Conservation (phyloP, 768 basidiomycete genomes). For the Russula compacta region DNA sequence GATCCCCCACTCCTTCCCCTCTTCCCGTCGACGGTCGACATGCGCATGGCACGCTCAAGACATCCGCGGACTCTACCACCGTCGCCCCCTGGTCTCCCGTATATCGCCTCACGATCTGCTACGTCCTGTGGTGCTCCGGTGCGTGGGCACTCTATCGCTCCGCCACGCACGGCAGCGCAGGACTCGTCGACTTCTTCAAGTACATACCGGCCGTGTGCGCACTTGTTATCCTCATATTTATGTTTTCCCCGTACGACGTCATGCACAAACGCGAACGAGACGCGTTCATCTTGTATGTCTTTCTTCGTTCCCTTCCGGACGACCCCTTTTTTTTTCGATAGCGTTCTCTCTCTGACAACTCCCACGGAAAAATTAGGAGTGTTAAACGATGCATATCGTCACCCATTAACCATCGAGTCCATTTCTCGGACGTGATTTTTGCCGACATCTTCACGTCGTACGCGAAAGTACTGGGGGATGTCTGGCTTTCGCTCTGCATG, state of each 20-base stretch:
- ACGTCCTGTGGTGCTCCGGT: constrained; percentile 47
- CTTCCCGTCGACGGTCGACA: constrained; percentile 21
- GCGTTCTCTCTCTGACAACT: not conserved
- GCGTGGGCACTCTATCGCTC: constrained; percentile 65
- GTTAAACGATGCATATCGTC: constrained; percentile 67
- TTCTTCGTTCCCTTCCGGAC: not conserved
- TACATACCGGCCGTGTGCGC: constrained; percentile 65
- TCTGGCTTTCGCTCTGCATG: constrained; percentile 85
- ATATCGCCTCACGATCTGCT: constrained; percentile 60
- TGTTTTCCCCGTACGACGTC: constrained; percentile 61
- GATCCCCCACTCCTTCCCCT: constrained; percentile 21
- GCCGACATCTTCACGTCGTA: constrained; percentile 96
- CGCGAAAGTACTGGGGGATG: constrained; percentile 91
- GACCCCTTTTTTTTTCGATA: not conserved
- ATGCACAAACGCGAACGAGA: constrained; percentile 64
- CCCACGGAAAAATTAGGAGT: constrained; percentile 37
- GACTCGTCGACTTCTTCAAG: constrained; percentile 64
- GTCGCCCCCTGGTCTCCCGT: constrained; percentile 44
- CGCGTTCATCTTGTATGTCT: constrained; percentile 66
- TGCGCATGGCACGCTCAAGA: constrained; percentile 25
- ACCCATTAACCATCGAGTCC: constrained; percentile 48
- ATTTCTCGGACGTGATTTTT: constrained; percentile 88
- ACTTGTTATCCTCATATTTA: constrained; percentile 43
- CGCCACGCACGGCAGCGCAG: constrained; percentile 46
- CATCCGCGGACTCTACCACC: constrained; percentile 28